These are phyloP conservation scores for Cyclocybe aegerita DNA, from an alignment of 768 basidiomycete genomes.

Conservation along the genomic window DNA sequence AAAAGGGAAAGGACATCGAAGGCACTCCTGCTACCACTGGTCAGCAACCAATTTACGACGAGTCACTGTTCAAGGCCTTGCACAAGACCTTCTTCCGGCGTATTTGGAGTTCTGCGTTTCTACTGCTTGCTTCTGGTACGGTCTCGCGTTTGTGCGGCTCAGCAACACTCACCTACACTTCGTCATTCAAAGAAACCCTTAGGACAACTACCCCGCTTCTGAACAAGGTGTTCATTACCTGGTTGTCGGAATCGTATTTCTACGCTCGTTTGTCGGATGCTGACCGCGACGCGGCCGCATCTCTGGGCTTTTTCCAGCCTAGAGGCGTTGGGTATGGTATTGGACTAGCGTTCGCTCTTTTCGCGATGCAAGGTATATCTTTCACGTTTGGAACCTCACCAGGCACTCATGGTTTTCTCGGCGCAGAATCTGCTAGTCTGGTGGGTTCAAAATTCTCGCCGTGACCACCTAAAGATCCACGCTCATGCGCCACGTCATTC, in stretches of 20 bases:
- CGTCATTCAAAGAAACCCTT: conserved; percentile 34
- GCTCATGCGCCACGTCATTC: neutral
- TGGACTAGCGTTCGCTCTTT: conserved; percentile 56
- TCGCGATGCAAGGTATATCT: conserved; percentile 55
- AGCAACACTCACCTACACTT: neutral
- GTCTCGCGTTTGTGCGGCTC: neutral
- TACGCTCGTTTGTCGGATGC: conserved; percentile 35
- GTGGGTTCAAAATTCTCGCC: conserved; percentile 21
- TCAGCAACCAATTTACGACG: conserved; percentile 35
- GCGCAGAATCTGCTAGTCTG: conserved; percentile 40
- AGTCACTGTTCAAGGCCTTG: conserved; percentile 49
- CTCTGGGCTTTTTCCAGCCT: conserved; percentile 31
- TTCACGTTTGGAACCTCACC: neutral
- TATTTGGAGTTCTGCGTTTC: conserved; percentile 47
- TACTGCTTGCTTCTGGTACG: conserved; percentile 45
- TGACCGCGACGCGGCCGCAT: conserved; percentile 29
- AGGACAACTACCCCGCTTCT: conserved; percentile 56
- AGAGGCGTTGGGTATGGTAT: conserved; percentile 60
- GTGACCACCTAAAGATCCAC: neutral
- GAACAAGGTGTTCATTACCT: conserved; percentile 58
- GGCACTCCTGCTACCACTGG: neutral
- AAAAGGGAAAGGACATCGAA: conserved; percentile 5
- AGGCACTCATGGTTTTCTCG: neutral
- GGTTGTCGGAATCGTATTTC: conserved; percentile 50
- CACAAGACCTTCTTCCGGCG: conserved; percentile 43